Evolutionary conservation across 1,284 basidiomycete species (phyloP), one percentile per base, ranked within the genome.

Genomic region (Agroathelia rolfsii): DNA sequence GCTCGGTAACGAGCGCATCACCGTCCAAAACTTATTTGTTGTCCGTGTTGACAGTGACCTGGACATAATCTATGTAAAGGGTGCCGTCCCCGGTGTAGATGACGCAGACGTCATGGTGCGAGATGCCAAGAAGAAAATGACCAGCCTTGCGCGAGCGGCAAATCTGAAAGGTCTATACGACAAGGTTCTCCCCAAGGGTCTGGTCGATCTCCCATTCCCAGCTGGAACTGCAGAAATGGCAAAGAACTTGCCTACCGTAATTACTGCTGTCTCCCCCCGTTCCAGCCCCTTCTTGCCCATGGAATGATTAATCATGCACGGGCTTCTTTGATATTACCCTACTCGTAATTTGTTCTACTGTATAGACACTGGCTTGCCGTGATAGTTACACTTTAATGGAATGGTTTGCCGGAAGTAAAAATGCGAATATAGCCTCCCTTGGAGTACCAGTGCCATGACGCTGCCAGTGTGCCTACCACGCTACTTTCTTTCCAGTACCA

Each of bases 11-110:
- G 68, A 75, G 44, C 80, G 81, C 27, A 75, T 75, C 11, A 97
- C 93, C 7, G 71, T 75, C 8, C 90, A 94, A 54, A 98, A 96
- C 54, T 74, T 97, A 18, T 62, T 80, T 2, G 89, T 97, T 21
- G 72, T 94, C 38, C 83, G 90, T 19, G 71, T 98, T 38, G 94
- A 98, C 61, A 76, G 75, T 12, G 62, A 67, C 10, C 74, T 94
- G 34, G 82, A 95, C 56, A 70, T 96, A 30, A 66, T 99, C 39
- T 96, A 86, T 53, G 81, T 99, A 32, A 69, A 69, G 30, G 82
- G 82, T 13, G 71, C 73, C 28, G 68, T 86, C 6, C 78, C 82
- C 9, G 82, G 82, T 10, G 49, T 79, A n/a, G 82, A 85, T 47
- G 71, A 83, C 47, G 79, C 80, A 0, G 74, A 79, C 34, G 77